phyloP scores from a whole-genome alignment of 2,329 filamentous ascomycete genomes.

The Apiospora kogelbergensis region DNA sequence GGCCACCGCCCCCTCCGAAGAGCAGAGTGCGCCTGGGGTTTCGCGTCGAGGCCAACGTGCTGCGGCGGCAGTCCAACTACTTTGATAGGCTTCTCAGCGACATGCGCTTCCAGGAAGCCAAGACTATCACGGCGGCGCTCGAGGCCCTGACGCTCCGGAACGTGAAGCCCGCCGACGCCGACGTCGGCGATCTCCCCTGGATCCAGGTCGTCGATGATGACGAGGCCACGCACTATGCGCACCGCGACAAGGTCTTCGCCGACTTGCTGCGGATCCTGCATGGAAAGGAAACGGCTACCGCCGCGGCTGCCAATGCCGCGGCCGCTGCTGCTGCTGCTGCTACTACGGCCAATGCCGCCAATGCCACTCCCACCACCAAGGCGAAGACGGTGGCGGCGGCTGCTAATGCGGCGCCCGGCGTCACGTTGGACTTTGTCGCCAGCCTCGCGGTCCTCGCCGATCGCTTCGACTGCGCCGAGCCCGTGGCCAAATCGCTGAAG shows the following conservation, averaged over 20 bases:
- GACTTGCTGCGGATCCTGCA: slow-evolving; percentile 71
- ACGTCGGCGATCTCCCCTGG: slow-evolving; percentile 56
- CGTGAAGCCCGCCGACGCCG: slow-evolving; percentile 48
- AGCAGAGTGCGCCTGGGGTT: slow-evolving; percentile 48
- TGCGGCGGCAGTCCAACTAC: slow-evolving; percentile 66
- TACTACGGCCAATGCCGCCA: not conserved
- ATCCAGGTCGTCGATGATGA: slow-evolving; percentile 68
- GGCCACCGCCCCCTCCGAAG: slow-evolving; percentile 31
- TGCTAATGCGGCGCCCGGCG: slow-evolving; percentile 32
- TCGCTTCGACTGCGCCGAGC: slow-evolving; percentile 64
- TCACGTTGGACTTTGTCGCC: slow-evolving; percentile 61
- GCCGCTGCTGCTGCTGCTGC: not conserved
- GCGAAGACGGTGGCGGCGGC: slow-evolving; percentile 22
- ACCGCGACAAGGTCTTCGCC: slow-evolving; percentile 61
- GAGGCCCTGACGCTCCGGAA: slow-evolving; percentile 47
- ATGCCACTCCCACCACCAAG: not conserved
- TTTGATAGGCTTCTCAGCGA: slow-evolving; percentile 68
- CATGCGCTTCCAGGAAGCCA: slow-evolving; percentile 62
- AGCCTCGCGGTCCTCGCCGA: slow-evolving; percentile 72
- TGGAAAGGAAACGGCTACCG: slow-evolving; percentile 38
- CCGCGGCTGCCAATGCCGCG: slow-evolving; percentile 10
- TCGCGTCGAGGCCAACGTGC: slow-evolving; percentile 55
- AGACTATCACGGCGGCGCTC: slow-evolving; percentile 51
- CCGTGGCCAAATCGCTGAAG: slow-evolving; percentile 55
- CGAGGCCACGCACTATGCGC: slow-evolving; percentile 60